Percentiles rank a stretch among this genome's conserved stretches.
Conservation (phyloP, 164 flowering plant species). For the Chimonanthus salicifolius region DNA sequence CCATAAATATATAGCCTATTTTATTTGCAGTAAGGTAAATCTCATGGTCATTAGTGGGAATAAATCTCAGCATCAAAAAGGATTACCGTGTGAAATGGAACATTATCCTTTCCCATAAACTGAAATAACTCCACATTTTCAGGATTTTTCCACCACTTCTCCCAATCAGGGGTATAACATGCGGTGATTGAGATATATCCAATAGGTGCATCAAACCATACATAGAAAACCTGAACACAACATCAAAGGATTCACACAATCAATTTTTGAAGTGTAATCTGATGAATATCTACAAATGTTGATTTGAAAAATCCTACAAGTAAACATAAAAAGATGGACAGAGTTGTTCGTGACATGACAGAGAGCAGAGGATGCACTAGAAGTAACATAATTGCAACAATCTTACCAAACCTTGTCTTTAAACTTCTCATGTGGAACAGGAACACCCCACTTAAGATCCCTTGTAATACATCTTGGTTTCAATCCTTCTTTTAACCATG, state of each 20-base stretch:
- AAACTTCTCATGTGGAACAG: constrained; percentile 85
- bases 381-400: constrained; percentile 4
- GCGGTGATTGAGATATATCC: constrained; percentile 90
- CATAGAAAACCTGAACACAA: constrained; percentile 79
- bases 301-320: not conserved
- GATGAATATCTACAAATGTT: too few species aligned
- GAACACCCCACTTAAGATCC: constrained; percentile 98
- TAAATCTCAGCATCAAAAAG: not conserved
- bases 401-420: constrained; percentile 68
- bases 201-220: constrained; percentile 98
- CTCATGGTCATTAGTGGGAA: not conserved
- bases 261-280: constrained; percentile 2
- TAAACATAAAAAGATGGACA: not conserved
- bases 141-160: constrained; percentile 99
- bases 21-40: not conserved
- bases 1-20: too few species aligned
- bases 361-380: not conserved
- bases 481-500: constrained; percentile 90
- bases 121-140: constrained; percentile 89
- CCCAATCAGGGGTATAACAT: constrained; percentile 87
- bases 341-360: not conserved
- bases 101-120: constrained; percentile 99
- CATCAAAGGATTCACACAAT: not conserved
- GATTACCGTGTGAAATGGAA: constrained; percentile 86
- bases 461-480: constrained; percentile 81